Evolutionary conservation across 305 asterid species (phyloP).

Genomic region (Plantago coronopus): DNA sequence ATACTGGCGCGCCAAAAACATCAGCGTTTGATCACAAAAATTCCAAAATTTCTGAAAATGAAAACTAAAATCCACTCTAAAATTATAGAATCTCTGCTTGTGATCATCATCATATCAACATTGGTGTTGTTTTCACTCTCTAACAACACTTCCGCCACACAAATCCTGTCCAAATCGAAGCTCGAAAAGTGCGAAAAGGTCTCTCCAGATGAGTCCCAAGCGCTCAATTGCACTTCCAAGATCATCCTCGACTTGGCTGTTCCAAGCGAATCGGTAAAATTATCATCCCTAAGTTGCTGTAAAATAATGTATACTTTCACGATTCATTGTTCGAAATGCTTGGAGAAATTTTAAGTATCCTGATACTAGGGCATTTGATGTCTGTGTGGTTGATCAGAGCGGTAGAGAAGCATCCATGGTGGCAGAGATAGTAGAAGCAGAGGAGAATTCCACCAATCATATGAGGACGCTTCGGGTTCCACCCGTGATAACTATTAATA

Average conservation of each 20-base stretch:
- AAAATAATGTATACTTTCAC: not conserved
- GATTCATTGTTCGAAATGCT: not conserved
- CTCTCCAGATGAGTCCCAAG: conserved; percentile 29
- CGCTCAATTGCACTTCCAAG: conserved; percentile 75
- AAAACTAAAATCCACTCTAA: too few relatives aligned
- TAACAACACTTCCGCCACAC: conserved; percentile 22
- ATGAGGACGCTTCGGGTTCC: conserved; percentile 81
- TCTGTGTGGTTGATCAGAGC: conserved; percentile 3
- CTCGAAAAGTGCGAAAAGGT: conserved; percentile 70
- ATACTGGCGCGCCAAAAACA: too few relatives aligned
- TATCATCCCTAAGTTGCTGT: conserved; percentile 2
- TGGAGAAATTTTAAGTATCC: too few relatives aligned
- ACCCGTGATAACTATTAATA: conserved; percentile 71
- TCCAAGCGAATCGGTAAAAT: conserved; percentile 66
- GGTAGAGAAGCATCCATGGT: conserved; percentile 41
- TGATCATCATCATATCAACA: conserved; percentile 22
- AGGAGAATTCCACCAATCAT: conserved; percentile 66
- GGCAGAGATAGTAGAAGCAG: conserved; percentile 95
- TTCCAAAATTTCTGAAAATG: too few relatives aligned
- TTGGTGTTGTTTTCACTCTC: conserved; percentile 23
- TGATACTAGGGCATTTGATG: not conserved
- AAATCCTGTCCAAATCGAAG: conserved; percentile 76
- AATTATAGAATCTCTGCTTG: not conserved
- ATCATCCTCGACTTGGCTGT: conserved; percentile 72
- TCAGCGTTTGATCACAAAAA: too few relatives aligned